Base-by-base conservation (phyloP, 495 filamentous ascomycete species). In the Xylaria cubensis region DNA sequence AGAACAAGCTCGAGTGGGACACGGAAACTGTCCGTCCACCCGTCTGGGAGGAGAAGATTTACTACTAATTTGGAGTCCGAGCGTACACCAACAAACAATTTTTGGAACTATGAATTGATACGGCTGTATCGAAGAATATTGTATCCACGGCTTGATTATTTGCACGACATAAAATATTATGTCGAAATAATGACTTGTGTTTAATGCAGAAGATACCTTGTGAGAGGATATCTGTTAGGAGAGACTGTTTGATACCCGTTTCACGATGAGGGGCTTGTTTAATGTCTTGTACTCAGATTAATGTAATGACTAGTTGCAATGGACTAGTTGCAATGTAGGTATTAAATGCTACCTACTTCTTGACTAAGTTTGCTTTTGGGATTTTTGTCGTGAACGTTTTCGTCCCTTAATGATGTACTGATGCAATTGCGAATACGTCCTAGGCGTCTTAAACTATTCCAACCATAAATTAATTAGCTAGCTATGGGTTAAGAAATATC, bases 1-100 rank as follows among this genome's bases (percentile, higher is more conserved):
- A 97, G 79, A 91, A 91, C 68, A 91, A 90, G 73, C 81, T 97
- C 72, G 81, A 87, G 46, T 97, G 94, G 94, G 90, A 93, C 74
- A 81, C 85, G 48, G 90, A 93, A 76, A 86, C 87, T 67, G 90
- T 88, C 70, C 81, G 90, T 73, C 92, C 94, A 62, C 95, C 95
- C 10, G 89, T 96, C 67, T 97, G 89, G 85, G 83, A 92, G 80
- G 90, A 92, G 82, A 93, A 93, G 85, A 75, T 87, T 69, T 78
- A 82, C 73, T 89, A 86, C 69, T 89, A 80, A 80, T 55, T 10
- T 34, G 24, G n/a, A 36, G 55, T 44, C 32, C 70, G 53, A 58
- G 56, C 70, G 36, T 58, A 15, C 67, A 64, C 59, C 63, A 29
- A 44, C 17, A 12, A 48, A 51, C n/a, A 2, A 48, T 63, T 51